Conservation (phyloP, 1,284 basidiomycete genomes). For the Heterobasidion annosum region DNA sequence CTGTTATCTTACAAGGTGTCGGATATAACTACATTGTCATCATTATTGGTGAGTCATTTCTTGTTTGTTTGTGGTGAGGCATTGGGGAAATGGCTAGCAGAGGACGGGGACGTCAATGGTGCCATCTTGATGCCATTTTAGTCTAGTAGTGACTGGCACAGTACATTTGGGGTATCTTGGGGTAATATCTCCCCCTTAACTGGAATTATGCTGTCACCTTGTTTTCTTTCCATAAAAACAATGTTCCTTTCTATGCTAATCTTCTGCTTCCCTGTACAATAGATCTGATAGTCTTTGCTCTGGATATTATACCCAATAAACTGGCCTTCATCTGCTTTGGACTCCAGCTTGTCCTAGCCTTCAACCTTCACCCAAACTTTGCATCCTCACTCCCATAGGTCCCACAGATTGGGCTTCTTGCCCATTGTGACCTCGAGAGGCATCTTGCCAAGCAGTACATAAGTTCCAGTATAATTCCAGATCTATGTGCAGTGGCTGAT, state of each 20-base stretch:
- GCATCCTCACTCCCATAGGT: conserved; percentile 7
- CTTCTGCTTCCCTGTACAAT: conserved; percentile 21
- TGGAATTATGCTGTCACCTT: neutral
- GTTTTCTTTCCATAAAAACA: neutral
- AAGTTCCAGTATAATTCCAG: conserved; percentile 20
- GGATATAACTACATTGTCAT: neutral
- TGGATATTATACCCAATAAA: conserved; percentile 22
- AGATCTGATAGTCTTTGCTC: conserved; percentile 22
- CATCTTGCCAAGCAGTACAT: conserved; percentile 10
- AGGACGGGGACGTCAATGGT: neutral
- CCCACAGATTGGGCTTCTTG: neutral
- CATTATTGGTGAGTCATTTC: neutral
- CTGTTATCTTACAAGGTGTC: too few relatives aligned
- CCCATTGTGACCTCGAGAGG: neutral
- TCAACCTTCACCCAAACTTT: too few relatives aligned
- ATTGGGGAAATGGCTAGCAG: neutral
- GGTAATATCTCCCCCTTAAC: neutral
- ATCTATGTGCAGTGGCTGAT: conserved; percentile 18
- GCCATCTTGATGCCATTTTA: neutral
- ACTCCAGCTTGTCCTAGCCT: too few relatives aligned
- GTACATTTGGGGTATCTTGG: neutral
- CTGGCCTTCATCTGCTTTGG: conserved; percentile 14
- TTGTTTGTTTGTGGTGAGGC: neutral
- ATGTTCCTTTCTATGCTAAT: conserved; percentile 26
- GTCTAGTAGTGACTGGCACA: neutral